A percentile compares a stretch with the other conserved stretches of the same genome.
phyloP scores from a whole-genome alignment of 169 alveolate species.

The Ichthyophthirius multifiliis region DNA sequence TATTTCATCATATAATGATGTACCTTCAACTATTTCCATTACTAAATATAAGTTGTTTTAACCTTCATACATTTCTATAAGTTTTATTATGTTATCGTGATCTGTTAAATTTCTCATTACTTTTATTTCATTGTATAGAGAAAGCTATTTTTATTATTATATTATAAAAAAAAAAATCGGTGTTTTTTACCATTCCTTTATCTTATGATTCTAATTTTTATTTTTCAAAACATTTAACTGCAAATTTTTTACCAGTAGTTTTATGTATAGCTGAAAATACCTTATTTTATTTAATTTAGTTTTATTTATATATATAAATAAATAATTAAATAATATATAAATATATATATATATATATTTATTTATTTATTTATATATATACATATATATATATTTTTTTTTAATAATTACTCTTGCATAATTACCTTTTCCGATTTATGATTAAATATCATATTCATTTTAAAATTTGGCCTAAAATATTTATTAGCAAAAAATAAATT shows the following conservation, averaged over 20 bases:
- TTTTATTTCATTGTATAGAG: conserved; percentile 14
- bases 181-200: not conserved
- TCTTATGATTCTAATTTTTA: not conserved
- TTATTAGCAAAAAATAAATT: too few relatives aligned
- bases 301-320: not conserved
- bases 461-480: not conserved
- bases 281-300: not conserved
- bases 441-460: not conserved
- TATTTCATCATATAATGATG: conserved; percentile 50
- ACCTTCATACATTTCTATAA: conserved; percentile 54
- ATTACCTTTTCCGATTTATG: not conserved
- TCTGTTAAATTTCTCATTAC: conserved; percentile 30
- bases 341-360: not conserved
- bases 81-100: conserved; percentile 55
- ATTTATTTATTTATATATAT: not conserved
- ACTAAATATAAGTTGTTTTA: conserved; percentile 43
- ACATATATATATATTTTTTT: too few relatives aligned
- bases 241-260: conserved; percentile 22
- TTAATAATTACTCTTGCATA: not conserved
- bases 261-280: not conserved
- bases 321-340: not conserved
- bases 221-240: conserved; percentile 15
- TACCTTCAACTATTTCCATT: conserved; percentile 51
- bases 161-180: not conserved
- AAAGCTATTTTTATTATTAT: not conserved